phyloP scores from a whole-genome alignment of 345 rosid species.

The Aquilaria sinensis region DNA sequence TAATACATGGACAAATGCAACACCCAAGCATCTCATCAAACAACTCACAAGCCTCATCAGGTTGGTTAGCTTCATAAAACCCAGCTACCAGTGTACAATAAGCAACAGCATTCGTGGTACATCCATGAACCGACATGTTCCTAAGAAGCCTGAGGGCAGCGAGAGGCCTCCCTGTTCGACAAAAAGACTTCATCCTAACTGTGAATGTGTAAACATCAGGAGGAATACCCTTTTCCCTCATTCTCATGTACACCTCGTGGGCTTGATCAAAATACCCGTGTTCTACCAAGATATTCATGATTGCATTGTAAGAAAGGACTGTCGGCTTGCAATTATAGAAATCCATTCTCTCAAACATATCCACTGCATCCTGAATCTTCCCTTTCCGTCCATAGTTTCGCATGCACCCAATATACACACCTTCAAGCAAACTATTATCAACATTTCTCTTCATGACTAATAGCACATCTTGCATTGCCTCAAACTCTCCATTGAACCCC shows the following conservation, averaged over 20 bases:
- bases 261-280: slow-evolving; percentile 59
- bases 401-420: slow-evolving; percentile 64
- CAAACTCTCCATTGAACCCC: slow-evolving; percentile 67
- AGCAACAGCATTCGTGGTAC: slow-evolving; percentile 63
- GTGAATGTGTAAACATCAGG: slow-evolving; percentile 86
- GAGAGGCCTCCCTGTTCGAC: slow-evolving; percentile 65
- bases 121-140: slow-evolving; percentile 74
- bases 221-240: slow-evolving; percentile 51
- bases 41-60: slow-evolving; percentile 55
- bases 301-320: slow-evolving; percentile 62
- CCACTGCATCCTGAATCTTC: slow-evolving; percentile 76
- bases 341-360: slow-evolving; percentile 92
- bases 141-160: slow-evolving; percentile 81
- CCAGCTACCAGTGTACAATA: slow-evolving; percentile 78
- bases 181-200: slow-evolving; percentile 83
- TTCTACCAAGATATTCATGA: slow-evolving; percentile 84
- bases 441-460: slow-evolving; percentile 48
- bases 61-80: slow-evolving; percentile 51
- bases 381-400: slow-evolving; percentile 69
- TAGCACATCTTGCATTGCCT: slow-evolving; percentile 64
- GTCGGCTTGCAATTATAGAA: slow-evolving; percentile 68
- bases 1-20: slow-evolving; percentile 43
- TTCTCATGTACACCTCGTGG: slow-evolving; percentile 85
- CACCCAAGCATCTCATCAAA: slow-evolving; percentile 66
- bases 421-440: slow-evolving; percentile 55